Base-by-base conservation (phyloP, 2,329 filamentous ascomycete genomes). In the Claviceps sorghi region DNA sequence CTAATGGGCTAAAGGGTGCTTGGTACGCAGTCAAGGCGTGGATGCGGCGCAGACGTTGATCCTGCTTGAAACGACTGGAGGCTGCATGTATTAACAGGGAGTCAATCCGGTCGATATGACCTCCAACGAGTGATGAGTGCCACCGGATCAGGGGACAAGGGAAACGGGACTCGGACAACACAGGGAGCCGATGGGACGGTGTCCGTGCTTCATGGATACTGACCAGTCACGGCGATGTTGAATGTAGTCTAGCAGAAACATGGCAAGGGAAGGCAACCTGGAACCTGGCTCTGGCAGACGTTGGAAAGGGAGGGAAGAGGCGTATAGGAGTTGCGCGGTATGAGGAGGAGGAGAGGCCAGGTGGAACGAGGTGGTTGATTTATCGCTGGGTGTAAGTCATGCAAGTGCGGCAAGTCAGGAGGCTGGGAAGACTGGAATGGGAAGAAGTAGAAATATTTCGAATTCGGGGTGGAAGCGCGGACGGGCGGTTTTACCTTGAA, bases 1-100 rank as follows among this genome's bases (percentile, higher is more conserved):
- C 88, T 41, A 73, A 59, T 0, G 73, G 59, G 3, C 81, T 82
- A 56, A 94, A 77, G 2, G 82, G 74, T 19, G 71, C 75, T 52
- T 79, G 81, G 67, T 93, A 95, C 17, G 71, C 65, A 1, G 76
- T 67, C 7, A 96, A 78, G 6, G 75, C 76, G 38, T 76, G 74
- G 59, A 96, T 86, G 50, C 86, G 82, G 49, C 76, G 70, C 17
- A 75, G 72, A 42, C 91, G 83, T 66, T 95, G 82, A 55, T 80
- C 69, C 69, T 93, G 86, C 72, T 96, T 96, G 66, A 80, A 77
- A 60, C 80, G 75, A 71, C 88, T 95, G 42, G 40, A 19, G 17
- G 49, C 3, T 19, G 22, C 7, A 30, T 8, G 30, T 56, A 60
- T 72, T 54, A 72, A 62, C 54, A 52, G 54, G 32, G 21, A 29